Conservation (phyloP, 139 green algal species). For the Chlorella sorokiniana region DNA sequence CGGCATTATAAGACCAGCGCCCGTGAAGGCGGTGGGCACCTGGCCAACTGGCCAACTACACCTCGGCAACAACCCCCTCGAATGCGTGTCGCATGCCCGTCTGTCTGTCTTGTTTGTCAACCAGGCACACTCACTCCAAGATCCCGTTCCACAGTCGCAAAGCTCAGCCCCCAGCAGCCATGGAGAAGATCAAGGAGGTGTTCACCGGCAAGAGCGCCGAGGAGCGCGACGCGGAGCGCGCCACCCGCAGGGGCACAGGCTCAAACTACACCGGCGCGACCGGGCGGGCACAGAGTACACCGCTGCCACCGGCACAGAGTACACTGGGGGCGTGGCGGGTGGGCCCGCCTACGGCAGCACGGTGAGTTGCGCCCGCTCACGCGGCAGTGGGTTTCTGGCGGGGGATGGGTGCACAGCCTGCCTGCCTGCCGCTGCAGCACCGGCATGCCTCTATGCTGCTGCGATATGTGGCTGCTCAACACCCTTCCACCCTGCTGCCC, state of each 20-base stretch:
- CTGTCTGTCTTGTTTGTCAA: too few relatives aligned
- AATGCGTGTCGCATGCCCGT: too few relatives aligned
- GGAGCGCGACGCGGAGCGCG: neutral
- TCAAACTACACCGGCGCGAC: too few relatives aligned
- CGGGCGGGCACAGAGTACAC: neutral
- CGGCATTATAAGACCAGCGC: too few relatives aligned
- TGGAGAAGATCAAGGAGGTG: slow-evolving; percentile 8
- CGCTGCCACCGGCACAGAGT: slow-evolving; percentile 2
- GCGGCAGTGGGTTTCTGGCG: neutral
- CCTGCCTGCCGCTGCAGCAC: too few relatives aligned
- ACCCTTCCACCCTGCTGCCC: neutral
- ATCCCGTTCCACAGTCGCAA: too few relatives aligned
- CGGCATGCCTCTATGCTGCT: too few relatives aligned
- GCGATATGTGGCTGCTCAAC: neutral
- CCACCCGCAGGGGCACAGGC: neutral
- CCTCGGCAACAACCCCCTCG: too few relatives aligned
- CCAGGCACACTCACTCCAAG: too few relatives aligned
- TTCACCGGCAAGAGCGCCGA: slow-evolving; percentile 12
- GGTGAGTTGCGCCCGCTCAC: neutral
- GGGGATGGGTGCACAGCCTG: too few relatives aligned
- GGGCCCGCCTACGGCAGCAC: slow-evolving; percentile 11
- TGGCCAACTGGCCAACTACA: too few relatives aligned
- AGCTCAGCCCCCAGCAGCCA: neutral
- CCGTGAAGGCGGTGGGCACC: too few relatives aligned
- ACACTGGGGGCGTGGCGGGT: neutral